These are phyloP conservation scores for Clavariopsis aquatica DNA, from an alignment of 495 filamentous ascomycete species.

Conservation along the genomic window DNA sequence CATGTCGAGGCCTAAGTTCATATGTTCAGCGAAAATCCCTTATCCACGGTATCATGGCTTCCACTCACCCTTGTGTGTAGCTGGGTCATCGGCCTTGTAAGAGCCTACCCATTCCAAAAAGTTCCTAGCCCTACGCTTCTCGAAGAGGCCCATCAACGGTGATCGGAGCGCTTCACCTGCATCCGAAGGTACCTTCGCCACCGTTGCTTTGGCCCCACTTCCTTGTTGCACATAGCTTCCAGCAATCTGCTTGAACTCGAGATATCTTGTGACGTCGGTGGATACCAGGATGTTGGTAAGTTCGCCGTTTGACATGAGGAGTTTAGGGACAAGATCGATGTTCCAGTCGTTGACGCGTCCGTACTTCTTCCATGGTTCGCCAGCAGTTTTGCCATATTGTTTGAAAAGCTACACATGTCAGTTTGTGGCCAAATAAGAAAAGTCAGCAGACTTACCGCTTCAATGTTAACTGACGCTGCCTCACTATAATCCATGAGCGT, in stretches of 20 bases:
- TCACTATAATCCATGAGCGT: constrained; percentile 61
- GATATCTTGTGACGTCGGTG: constrained; percentile 94
- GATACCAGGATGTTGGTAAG: constrained; percentile 96
- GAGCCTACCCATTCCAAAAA: constrained; percentile 96
- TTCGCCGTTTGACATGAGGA: constrained; percentile 97
- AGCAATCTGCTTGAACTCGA: constrained; percentile 98
- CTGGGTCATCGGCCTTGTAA: constrained; percentile 79
- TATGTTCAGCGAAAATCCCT: constrained; percentile 19
- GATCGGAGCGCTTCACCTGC: constrained; percentile 87
- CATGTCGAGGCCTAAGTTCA: constrained; percentile 77
- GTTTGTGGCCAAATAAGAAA: constrained; percentile 23
- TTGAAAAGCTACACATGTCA: constrained; percentile 73
- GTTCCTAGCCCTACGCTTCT: constrained; percentile 94
- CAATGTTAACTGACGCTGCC: constrained; percentile 91
- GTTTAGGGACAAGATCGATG: constrained; percentile 96
- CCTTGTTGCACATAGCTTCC: constrained; percentile 96
- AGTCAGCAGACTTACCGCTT: constrained; percentile 61
- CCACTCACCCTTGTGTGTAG: constrained; percentile 78
- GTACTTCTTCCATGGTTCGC: constrained; percentile 97
- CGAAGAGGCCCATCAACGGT: constrained; percentile 93
- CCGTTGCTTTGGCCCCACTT: constrained; percentile 73
- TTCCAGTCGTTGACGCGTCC: constrained; percentile 98
- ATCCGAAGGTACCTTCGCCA: constrained; percentile 96
- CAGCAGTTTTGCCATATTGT: constrained; percentile 84
- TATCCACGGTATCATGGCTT: not conserved